Percentiles rank a stretch among this genome's conserved stretches.
Evolutionary conservation across 441 rosid genomes (phyloP).

Genomic region (Breynia disticha): DNA sequence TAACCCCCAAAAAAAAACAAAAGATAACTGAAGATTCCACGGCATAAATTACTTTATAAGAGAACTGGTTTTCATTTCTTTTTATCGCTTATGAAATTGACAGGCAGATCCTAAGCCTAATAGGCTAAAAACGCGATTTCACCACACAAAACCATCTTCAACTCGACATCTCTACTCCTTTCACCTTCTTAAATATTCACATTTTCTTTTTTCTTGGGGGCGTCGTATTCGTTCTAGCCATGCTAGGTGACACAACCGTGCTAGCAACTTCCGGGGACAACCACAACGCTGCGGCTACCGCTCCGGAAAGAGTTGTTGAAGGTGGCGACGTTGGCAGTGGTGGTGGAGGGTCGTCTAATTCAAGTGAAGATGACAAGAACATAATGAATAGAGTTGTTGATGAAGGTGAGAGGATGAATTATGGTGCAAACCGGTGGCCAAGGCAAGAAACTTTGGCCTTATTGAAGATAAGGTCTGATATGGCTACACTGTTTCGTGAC

Average conservation of each 20-base stretch:
- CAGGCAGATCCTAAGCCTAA: conserved; percentile 33
- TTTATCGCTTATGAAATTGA: conserved; percentile 20
- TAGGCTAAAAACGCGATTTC: conserved; percentile 21
- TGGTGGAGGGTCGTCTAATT: conserved; percentile 29
- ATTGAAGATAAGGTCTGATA: conserved; percentile 68
- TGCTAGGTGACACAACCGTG: conserved; percentile 25
- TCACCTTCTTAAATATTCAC: conserved; percentile 4
- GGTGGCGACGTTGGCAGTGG: conserved; percentile 11
- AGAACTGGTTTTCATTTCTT: conserved; percentile 3
- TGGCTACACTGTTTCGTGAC: conserved; percentile 71
- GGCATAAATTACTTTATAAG: conserved; percentile 8
- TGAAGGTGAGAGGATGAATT: conserved; percentile 28
- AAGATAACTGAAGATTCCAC: conserved; percentile 30
- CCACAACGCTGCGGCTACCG: conserved; percentile 2
- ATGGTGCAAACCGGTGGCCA: conserved; percentile 81
- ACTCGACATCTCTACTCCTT: conserved; percentile 21
- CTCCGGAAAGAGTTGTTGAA: conserved; percentile 1
- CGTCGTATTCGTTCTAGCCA: background rate
- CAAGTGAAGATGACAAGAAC: conserved; percentile 24
- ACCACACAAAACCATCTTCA: conserved; percentile 21
- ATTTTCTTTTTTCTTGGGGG: conserved; percentile 10
- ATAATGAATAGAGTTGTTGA: conserved; percentile 22
- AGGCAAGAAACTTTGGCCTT: conserved; percentile 77
- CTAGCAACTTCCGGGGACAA: conserved; percentile 15
- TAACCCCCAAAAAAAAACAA: conserved; percentile 6